Percentiles rank a stretch among this genome's conserved stretches.
Conservation (phyloP, 2,329 filamentous ascomycete species). For the Didymellaceae sp. region DNA sequence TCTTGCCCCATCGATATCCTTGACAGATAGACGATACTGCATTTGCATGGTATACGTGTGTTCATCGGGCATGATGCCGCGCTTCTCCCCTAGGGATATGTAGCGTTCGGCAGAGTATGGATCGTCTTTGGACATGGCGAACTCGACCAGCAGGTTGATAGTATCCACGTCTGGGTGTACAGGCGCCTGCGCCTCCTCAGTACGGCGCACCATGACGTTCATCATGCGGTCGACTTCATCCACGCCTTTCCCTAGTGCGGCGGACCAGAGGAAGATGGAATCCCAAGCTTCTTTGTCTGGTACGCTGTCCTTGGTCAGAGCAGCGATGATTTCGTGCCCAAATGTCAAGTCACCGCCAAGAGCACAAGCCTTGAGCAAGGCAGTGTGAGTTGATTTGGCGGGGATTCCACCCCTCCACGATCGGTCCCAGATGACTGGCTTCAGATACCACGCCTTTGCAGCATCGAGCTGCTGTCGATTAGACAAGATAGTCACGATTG, state of each 20-base stretch:
- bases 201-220: conserved; percentile 65
- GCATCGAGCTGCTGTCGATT: conserved; percentile 62
- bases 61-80: conserved; percentile 70
- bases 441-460: conserved; percentile 72
- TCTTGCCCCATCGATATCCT: conserved; percentile 74
- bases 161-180: conserved; percentile 69
- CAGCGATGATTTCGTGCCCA: conserved; percentile 52
- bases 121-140: conserved; percentile 73
- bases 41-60: conserved; percentile 77
- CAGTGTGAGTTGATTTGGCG: conserved; percentile 53
- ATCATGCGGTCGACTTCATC: conserved; percentile 78
- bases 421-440: conserved; percentile 52
- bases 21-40: conserved; percentile 73
- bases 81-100: conserved; percentile 68
- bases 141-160: conserved; percentile 77
- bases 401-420: conserved; percentile 1
- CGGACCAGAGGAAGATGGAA: conserved; percentile 76
- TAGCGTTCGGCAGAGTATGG: conserved; percentile 76
- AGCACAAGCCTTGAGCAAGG: conserved; percentile 65
- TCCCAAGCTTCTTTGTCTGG: conserved; percentile 68
- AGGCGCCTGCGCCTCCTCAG: conserved; percentile 53
- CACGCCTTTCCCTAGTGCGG: conserved; percentile 72
- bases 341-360: conserved; percentile 36
- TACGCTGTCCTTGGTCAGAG: conserved; percentile 41
- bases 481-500: conserved; percentile 70